A percentile compares a stretch with the other conserved stretches of the same genome.
phyloP scores from a whole-genome alignment of 108 stramenopile genomes.

The Skeletonema grethae region DNA sequence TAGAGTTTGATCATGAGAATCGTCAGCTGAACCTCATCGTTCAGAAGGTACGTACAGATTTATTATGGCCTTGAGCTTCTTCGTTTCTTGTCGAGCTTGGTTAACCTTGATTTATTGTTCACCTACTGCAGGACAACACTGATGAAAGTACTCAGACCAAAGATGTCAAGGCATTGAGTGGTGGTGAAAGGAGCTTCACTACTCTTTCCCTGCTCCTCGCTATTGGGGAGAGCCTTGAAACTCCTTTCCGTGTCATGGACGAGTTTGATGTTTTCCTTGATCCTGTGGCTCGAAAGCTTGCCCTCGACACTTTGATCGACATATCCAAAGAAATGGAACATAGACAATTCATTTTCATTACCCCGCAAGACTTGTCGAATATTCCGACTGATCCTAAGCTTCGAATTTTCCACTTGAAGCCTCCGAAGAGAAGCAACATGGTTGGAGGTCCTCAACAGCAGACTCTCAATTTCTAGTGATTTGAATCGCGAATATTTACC shows the following conservation, averaged over 20 bases:
- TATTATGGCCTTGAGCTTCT: not conserved
- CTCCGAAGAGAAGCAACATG: constrained; percentile 47
- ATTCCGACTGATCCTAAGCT: constrained; percentile 58
- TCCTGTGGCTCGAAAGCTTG: constrained; percentile 83
- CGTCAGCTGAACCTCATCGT: constrained; percentile 66
- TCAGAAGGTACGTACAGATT: constrained; percentile 53
- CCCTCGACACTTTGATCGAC: constrained; percentile 76
- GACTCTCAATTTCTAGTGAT: constrained; percentile 60
- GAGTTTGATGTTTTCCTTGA: constrained; percentile 99
- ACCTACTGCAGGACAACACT: constrained; percentile 38
- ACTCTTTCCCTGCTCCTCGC: constrained; percentile 93
- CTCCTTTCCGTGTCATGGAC: constrained; percentile 97
- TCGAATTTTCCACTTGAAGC: constrained; percentile 71
- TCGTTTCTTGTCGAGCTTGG: too few species aligned
- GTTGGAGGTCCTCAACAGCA: constrained; percentile 72
- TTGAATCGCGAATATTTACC: not conserved
- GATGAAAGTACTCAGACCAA: constrained; percentile 69
- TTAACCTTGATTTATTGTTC: constrained; percentile 1
- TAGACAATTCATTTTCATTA: constrained; percentile 96
- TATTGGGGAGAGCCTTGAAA: constrained; percentile 88
- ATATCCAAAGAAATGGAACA: constrained; percentile 73
- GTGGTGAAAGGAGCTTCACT: constrained; percentile 84
- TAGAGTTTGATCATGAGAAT: constrained; percentile 77
- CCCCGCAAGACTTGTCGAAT: constrained; percentile 89
- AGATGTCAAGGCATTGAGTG: constrained; percentile 88